phyloP scores from a whole-genome alignment of 2,329 filamentous ascomycete genomes.

The Nemania sp. region DNA sequence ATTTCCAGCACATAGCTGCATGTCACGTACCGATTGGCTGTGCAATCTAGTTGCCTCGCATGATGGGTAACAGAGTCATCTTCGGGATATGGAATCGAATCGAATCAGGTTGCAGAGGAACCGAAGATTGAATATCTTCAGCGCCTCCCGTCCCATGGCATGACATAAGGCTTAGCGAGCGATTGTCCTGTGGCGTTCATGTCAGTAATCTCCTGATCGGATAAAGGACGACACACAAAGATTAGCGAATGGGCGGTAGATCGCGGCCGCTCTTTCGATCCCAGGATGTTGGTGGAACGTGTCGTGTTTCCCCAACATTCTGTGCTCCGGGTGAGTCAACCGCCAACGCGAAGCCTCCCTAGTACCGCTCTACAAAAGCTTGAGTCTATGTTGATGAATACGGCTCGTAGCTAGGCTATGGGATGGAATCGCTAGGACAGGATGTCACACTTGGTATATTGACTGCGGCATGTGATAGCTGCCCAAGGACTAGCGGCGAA shows the following conservation, averaged over 20 bases:
- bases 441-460: no score
- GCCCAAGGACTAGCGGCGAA: no score
- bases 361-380: no score
- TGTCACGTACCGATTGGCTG: constrained; percentile 33
- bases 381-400: no score
- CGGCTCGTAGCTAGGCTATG: no score
- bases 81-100: constrained; percentile 18
- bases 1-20: constrained; percentile 7
- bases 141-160: no score
- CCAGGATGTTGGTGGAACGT: neutral
- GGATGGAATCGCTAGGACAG: no score
- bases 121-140: neutral
- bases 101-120: neutral
- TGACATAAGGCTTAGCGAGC: neutral
- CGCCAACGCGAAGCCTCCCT: no score
- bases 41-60: constrained; percentile 44
- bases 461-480: no score
- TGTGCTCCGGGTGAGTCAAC: no score
- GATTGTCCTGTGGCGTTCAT: neutral
- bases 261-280: neutral
- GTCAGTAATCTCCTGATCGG: constrained; percentile 12
- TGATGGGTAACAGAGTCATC: constrained; percentile 12
- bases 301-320: constrained; percentile 4
- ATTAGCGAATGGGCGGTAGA: constrained; percentile 19
- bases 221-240: constrained; percentile 1